Evolutionary conservation across 2,329 filamentous ascomycete species (phyloP), one percentile per base, ranked within the genome.

Genomic region (Stemphylium beticola): DNA sequence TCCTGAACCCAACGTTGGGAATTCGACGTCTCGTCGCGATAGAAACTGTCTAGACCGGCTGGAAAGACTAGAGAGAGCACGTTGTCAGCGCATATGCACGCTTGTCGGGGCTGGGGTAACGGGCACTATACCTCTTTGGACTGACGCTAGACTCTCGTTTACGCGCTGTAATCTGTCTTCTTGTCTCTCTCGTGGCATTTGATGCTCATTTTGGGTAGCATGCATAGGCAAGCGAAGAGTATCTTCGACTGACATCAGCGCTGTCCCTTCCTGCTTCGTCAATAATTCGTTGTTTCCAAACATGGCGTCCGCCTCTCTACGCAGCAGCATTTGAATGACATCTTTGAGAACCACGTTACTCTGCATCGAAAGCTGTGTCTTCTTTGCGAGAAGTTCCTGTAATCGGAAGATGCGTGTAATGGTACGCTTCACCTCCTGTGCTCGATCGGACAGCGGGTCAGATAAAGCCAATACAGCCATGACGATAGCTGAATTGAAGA

Each of bases 401-500:
- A 79, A 53, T 14, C 74, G 70, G 31, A 78, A 67, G n/a, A 78
- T 78, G 3, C 77, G 73, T 4, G 76, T 76, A 18, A 80, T 73
- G 7, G 72, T 76, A 31, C 77, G 71, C 53, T 80, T 80, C 0
- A 76, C 72, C 38, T 74, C 71, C 55, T 80, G 78, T 1, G 78
- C 77, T 24, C 68, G 64, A 43, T 78, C 73, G 0, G 77, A 78
- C 1, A 81, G 70, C 0, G 76, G 76, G 26, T 79, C 73, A 2
- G 76, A 76, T 2, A 80, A 65, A 1, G 78, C 77, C 34, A 76
- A 67, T 1, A 79, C 71, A 20, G 76, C 73, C 46, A 81, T 67
- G 11, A 80, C 77, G 22, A 80, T 74, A 6, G 77, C 75, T 1
- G 77, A 75, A 42, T 78, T 78, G 67, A 79, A 80, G 10, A 80